phyloP scores from a whole-genome alignment of 2,329 filamentous ascomycete genomes.

The Cytospora paraplurivora region DNA sequence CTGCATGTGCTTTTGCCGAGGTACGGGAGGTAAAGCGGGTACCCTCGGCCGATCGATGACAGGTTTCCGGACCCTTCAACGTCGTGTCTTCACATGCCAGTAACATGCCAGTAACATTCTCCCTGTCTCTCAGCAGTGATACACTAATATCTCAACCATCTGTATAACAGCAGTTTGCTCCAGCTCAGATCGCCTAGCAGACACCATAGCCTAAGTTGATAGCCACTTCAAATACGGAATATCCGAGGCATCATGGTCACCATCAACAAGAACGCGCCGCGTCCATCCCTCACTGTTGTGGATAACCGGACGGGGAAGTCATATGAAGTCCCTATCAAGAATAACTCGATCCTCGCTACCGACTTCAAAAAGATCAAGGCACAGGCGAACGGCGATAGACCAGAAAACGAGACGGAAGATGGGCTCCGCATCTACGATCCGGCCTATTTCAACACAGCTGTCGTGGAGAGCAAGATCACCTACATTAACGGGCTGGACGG shows the following conservation, averaged over 20 bases:
- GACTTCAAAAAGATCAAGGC: slow-evolving; percentile 55
- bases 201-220: neutral
- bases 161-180: neutral
- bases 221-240: neutral
- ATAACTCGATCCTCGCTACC: slow-evolving; percentile 53
- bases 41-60: neutral
- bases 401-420: slow-evolving; percentile 50
- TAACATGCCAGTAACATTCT: neutral
- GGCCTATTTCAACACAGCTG: slow-evolving; percentile 57
- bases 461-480: slow-evolving; percentile 51
- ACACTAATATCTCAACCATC: neutral
- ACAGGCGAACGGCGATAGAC: slow-evolving; percentile 34
- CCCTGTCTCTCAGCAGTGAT: neutral
- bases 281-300: slow-evolving; percentile 44
- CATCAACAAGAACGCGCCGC: slow-evolving; percentile 34
- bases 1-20: neutral
- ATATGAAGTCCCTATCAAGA: slow-evolving; percentile 52
- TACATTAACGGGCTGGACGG: slow-evolving; percentile 57
- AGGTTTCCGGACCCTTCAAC: neutral
- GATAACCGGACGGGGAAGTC: slow-evolving; percentile 53
- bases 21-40: neutral
- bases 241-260: slow-evolving; percentile 32
- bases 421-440: slow-evolving; percentile 54
- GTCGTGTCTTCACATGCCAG: neutral
- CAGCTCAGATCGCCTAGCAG: neutral